Conservation (phyloP, 164 flowering plant genomes). For the Chimonanthus salicifolius region DNA sequence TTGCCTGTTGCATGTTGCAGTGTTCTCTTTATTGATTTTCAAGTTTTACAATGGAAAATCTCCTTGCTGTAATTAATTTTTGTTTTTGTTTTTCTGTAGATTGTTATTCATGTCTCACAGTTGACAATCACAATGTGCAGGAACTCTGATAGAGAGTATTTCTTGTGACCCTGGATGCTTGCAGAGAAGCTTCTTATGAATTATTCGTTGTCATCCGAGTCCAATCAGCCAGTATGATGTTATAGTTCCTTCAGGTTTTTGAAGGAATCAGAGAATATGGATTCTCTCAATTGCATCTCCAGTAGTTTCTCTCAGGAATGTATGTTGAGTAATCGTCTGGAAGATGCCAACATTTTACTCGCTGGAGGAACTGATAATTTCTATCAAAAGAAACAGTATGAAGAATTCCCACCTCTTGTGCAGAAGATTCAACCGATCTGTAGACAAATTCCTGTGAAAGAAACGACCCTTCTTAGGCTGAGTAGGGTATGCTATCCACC, state of each 20-base stretch:
- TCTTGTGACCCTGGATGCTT: neutral
- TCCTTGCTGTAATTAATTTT: neutral
- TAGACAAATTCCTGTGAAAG: conserved; percentile 79
- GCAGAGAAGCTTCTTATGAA: neutral
- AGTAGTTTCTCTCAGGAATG: conserved; percentile 3
- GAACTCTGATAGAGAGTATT: too few species aligned
- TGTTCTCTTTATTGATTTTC: neutral
- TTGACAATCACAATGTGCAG: neutral
- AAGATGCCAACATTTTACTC: neutral
- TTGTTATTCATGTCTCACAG: neutral
- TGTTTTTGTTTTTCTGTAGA: neutral
- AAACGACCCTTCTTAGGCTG: conserved; percentile 50
- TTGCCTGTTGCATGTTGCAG: too few species aligned
- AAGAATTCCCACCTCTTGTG: neutral
- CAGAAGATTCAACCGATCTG: conserved; percentile 28
- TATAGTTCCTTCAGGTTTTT: conserved; percentile 3
- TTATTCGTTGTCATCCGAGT: neutral
- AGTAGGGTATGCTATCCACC: conserved; percentile 43
- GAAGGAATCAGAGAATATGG: neutral
- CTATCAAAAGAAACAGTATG: neutral
- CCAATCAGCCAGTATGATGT: neutral
- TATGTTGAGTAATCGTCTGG: neutral
- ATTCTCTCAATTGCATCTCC: neutral
- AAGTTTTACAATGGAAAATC: neutral
- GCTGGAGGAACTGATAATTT: neutral